These are phyloP conservation scores for Andalucia godoyi DNA, from an alignment of 78 protist genomes.

Conservation along the genomic window DNA sequence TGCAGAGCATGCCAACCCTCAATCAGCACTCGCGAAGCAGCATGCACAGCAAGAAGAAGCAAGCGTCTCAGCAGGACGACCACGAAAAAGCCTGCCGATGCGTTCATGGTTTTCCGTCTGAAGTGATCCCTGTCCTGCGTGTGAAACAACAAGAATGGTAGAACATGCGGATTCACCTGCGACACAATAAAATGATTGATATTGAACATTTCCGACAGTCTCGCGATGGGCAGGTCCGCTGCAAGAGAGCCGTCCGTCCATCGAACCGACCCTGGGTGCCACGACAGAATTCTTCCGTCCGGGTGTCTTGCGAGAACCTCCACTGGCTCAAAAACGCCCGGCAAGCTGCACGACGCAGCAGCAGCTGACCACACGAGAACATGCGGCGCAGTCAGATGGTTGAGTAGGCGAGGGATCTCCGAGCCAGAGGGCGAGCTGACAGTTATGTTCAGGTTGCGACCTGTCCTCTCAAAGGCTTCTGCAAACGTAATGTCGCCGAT, in stretches of 20 bases:
- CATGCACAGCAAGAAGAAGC: no score
- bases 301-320: conserved; percentile 41
- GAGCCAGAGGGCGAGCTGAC: not conserved
- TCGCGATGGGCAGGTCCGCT: conserved; percentile 58
- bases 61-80: no score
- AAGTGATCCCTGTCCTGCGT: no score
- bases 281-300: not conserved
- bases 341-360: conserved; percentile 25
- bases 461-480: conserved; percentile 59
- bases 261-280: not conserved
- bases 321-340: conserved; percentile 16
- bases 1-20: no score
- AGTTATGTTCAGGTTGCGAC: conserved; percentile 57
- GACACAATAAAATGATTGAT: conserved; percentile 50
- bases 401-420: conserved; percentile 43
- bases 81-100: no score
- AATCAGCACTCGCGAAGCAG: no score
- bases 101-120: no score
- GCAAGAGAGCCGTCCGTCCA: conserved; percentile 51
- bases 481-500: conserved; percentile 46
- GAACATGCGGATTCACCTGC: conserved; percentile 35
- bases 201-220: conserved; percentile 62
- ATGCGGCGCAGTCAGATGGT: conserved; percentile 66
- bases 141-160: conserved; percentile 29
- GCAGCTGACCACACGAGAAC: conserved; percentile 57